Evolutionary conservation across 2,329 filamentous ascomycete genomes (phyloP).

Genomic region (Aspergillus viridinutans): DNA sequence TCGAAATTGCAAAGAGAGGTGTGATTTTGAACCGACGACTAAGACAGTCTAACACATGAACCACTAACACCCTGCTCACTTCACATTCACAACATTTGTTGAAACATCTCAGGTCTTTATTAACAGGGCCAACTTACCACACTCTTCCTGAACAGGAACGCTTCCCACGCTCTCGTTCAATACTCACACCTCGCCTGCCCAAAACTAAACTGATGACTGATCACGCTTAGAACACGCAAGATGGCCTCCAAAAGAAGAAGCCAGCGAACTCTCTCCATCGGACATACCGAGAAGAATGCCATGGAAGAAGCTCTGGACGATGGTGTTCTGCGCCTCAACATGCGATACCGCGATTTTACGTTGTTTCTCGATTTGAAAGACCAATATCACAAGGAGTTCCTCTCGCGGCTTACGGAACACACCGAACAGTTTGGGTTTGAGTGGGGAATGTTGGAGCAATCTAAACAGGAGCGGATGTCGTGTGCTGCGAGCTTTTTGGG

Average conservation of each 20-base stretch:
- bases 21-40: not conserved
- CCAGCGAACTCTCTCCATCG: not conserved
- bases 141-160: not conserved
- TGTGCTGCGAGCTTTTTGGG: slow-evolving; percentile 18
- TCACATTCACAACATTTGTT: not conserved
- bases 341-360: slow-evolving; percentile 16
- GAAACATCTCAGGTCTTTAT: too few species aligned
- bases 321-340: slow-evolving; percentile 8
- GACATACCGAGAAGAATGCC: not conserved
- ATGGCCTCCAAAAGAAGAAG: not conserved
- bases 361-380: slow-evolving; percentile 20
- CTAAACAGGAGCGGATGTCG: not conserved
- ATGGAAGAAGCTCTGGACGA: slow-evolving; percentile 12
- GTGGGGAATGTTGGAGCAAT: slow-evolving; percentile 11
- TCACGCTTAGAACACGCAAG: not conserved
- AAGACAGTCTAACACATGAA: not conserved
- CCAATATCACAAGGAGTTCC: slow-evolving; percentile 11
- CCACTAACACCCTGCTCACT: not conserved
- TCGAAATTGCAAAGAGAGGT: not conserved
- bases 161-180: not conserved
- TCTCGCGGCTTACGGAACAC: slow-evolving; percentile 10
- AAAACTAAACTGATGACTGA: not conserved
- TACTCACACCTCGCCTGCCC: not conserved
- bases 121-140: not conserved
- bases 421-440: not conserved